Evolutionary conservation across 306 rosid species (phyloP).

Genomic region (Hippophae tibetana): DNA sequence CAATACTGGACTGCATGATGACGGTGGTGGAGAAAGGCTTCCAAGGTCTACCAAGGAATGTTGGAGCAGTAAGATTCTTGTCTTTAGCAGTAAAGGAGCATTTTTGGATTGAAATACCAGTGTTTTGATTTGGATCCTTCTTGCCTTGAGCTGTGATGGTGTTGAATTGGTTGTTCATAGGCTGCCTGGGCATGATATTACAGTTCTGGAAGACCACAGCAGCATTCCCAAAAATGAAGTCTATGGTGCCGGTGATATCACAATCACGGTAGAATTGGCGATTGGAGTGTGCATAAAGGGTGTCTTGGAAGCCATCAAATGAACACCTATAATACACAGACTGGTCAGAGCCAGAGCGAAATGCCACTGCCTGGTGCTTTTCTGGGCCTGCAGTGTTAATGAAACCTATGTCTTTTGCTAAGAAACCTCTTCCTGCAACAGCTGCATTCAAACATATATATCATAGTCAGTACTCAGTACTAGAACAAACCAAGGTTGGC

Average conservation of each 20-base stretch:
- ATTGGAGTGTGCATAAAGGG: constrained; percentile 71
- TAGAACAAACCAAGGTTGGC: too few relatives aligned
- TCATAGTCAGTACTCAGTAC: constrained; percentile 3
- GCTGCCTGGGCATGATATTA: constrained; percentile 57
- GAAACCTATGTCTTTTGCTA: constrained; percentile 66
- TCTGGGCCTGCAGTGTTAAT: constrained; percentile 64
- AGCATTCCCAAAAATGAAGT: constrained; percentile 72
- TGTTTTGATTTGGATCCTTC: constrained; percentile 58
- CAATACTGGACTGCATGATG: constrained; percentile 53
- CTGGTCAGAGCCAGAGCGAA: constrained; percentile 68
- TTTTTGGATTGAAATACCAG: constrained; percentile 62
- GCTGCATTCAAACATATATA: constrained; percentile 34
- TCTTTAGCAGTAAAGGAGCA: constrained; percentile 24
- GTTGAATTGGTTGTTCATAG: constrained; percentile 54
- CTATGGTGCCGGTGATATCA: constrained; percentile 60
- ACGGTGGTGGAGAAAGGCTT: constrained; percentile 66
- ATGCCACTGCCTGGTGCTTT: constrained; percentile 89
- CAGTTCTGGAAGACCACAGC: constrained; percentile 62
- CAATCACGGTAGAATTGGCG: constrained; percentile 81
- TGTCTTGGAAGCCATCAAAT: constrained; percentile 68
- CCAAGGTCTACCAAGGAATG: constrained; percentile 85
- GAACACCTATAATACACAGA: constrained; percentile 64
- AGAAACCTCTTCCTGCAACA: constrained; percentile 70
- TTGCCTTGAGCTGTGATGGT: constrained; percentile 84
- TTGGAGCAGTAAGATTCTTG: constrained; percentile 30